Evolutionary conservation across 2,329 filamentous ascomycete species (phyloP), one percentile per base, ranked within the genome.

Genomic region (Emmonsia crescens): DNA sequence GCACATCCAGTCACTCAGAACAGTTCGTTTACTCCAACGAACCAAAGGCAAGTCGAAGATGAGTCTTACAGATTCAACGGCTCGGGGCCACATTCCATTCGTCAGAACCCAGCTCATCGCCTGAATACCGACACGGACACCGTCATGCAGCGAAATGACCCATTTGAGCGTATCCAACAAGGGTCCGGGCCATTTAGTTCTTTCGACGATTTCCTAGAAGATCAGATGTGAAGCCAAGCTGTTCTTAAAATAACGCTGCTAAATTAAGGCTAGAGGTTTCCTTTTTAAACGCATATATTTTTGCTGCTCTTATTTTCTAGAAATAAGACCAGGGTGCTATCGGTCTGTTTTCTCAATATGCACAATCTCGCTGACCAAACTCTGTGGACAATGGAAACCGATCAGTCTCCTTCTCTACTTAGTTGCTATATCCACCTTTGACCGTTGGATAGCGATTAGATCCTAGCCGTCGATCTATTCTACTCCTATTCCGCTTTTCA

Each of bases 61-160:
- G 55, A 44, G 40, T 57, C 12, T 29, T 48, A 60, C 56, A 33
- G 57, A 29, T 65, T 65, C 63, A 63, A 65, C 33, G 59, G 60
- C 31, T 38, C 42, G 8, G 49, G 54, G 2, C 31, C 14, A 42
- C 60, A 42, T 27, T 66, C 65, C 2, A 60, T 65, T 36, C 60
- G 57, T n/a, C 55, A 60, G 10, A 62, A 66, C 27, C 59, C 46
- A 16, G n/a, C 16, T 16, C 64, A 67, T 56, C 54, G 38, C 6
- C 19, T 65, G 31, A 64, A 67, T 52, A 64, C 51, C 10, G 49
- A 64, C 52, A 64, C 55, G 3, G 48, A 29, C 24, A 56, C 57
- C 42, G 36, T 65, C 51, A 65, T 65, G 63, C 16, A 46, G 27
- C 63, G 63, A 48, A 65, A 63, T 54, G 54, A 67, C 36, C 65